Evolutionary conservation across 441 rosid genomes (phyloP).

Genomic region (Eruca vesicaria): DNA sequence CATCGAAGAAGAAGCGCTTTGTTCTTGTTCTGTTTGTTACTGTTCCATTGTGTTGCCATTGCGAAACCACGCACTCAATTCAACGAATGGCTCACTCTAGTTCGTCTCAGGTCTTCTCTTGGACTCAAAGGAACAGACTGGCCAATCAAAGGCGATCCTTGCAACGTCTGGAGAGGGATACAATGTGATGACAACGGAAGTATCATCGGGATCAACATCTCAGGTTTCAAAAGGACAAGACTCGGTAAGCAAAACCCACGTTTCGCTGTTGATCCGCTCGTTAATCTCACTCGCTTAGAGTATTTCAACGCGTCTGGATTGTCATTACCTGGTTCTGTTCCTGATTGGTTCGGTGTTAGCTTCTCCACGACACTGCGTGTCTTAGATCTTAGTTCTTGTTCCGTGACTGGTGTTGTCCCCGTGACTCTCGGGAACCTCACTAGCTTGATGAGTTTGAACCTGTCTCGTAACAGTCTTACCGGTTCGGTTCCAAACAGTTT

Average conservation of each 20-base stretch:
- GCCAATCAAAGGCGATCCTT: no score
- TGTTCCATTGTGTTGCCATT: slow-evolving; percentile 29
- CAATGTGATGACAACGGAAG: no score
- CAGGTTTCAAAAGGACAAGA: no score
- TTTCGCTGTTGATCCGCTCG: slow-evolving; percentile 63
- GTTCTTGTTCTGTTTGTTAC: no score
- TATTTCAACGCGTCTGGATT: slow-evolving; percentile 82
- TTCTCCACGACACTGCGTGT: slow-evolving; percentile 45
- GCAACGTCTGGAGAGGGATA: no score
- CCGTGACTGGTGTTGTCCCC: slow-evolving; percentile 65
- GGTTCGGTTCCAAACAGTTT: slow-evolving; percentile 63
- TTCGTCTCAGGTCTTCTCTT: no score
- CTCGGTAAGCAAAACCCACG: no score
- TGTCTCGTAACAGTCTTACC: slow-evolving; percentile 55
- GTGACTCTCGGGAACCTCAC: slow-evolving; percentile 62
- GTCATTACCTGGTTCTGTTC: slow-evolving; percentile 71
- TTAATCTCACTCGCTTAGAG: slow-evolving; percentile 56
- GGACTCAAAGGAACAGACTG: no score
- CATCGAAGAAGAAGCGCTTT: no score
- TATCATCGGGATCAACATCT: no score
- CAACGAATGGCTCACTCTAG: no score
- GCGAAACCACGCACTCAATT: no score
- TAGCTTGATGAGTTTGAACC: slow-evolving; percentile 52
- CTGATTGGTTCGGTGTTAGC: slow-evolving; percentile 70
- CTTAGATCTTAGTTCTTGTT: slow-evolving; percentile 83